These are phyloP conservation scores for Corylus avellana DNA, from an alignment of 306 rosid species.

Conservation along the genomic window DNA sequence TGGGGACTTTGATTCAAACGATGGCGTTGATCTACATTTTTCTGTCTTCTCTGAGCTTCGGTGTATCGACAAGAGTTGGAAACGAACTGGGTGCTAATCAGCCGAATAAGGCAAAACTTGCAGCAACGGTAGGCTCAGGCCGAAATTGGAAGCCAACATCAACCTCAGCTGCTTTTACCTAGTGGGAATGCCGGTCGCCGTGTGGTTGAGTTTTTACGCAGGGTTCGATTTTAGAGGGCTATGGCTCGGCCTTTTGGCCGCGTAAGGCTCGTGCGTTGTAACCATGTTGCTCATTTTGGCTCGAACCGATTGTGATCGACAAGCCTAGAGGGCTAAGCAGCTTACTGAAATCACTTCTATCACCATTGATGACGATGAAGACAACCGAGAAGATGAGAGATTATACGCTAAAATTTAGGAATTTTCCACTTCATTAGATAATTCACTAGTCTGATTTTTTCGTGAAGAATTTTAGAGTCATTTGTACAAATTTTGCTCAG, in stretches of 20 bases:
- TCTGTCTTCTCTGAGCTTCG: conserved; percentile 81
- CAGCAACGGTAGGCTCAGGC: conserved; percentile 67
- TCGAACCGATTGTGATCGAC: conserved; percentile 72
- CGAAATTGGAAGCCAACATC: conserved; percentile 77
- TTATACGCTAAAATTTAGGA: conserved; percentile 4
- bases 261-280: conserved; percentile 70
- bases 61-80: conserved; percentile 86
- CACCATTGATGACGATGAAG: conserved; percentile 2
- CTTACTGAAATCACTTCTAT: conserved; percentile 47
- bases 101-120: conserved; percentile 56
- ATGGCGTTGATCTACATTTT: conserved; percentile 87
- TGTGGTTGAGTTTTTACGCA: conserved; percentile 62
- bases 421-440: neutral
- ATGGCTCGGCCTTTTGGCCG: conserved; percentile 85
- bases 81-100: conserved; percentile 76
- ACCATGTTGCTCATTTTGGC: conserved; percentile 65
- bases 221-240: conserved; percentile 84
- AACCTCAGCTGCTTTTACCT: conserved; percentile 82
- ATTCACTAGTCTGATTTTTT: conserved; percentile 38
- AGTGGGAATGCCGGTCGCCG: conserved; percentile 88
- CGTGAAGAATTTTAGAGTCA: neutral
- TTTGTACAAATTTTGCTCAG: neutral
- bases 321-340: conserved; percentile 61
- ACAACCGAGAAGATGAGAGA: neutral
- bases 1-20: conserved; percentile 85